phyloP scores from a whole-genome alignment of 495 filamentous ascomycete species.

The Trichoderma virens region DNA sequence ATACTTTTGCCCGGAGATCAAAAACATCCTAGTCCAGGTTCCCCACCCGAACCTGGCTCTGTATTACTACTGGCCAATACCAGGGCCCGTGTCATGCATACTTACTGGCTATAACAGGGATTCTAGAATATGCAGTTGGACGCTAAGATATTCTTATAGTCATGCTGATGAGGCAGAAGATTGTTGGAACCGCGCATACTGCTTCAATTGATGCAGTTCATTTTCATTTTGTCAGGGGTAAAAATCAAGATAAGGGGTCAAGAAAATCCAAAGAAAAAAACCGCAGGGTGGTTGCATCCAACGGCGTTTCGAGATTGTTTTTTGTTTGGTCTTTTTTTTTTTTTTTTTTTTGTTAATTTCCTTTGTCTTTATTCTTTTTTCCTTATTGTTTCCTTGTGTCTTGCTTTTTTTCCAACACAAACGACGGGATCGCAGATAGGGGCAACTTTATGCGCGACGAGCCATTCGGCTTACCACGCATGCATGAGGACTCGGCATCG shows the following conservation, averaged over 20 bases:
- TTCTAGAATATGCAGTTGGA: no score
- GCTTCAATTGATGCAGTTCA: not conserved
- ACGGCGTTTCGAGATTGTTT: conserved; percentile 16
- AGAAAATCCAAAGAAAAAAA: not conserved
- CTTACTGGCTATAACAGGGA: no score
- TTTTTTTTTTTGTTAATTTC: conserved; percentile 16
- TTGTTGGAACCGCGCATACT: no score
- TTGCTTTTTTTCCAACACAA: conserved; percentile 7
- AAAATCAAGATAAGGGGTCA: no score
- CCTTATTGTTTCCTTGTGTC: conserved; percentile 13
- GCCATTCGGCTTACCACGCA: not conserved
- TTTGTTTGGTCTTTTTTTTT: conserved; percentile 13
- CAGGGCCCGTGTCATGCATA: no score
- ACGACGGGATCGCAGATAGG: not conserved
- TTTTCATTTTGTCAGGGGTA: not conserved
- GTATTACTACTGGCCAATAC: no score
- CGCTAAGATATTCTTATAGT: no score
- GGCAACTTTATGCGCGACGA: not conserved
- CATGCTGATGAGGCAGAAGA: no score
- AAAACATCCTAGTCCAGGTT: no score
- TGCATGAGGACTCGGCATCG: conserved; percentile 2
- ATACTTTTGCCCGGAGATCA: no score
- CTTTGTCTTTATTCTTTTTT: conserved; percentile 15
- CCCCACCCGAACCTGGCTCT: no score
- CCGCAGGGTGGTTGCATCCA: conserved; percentile 9